Evolutionary conservation across 176 grass and related monocot species (phyloP), one percentile per base, ranked within the genome.

Genomic region (Rhynchospora tenuis): DNA sequence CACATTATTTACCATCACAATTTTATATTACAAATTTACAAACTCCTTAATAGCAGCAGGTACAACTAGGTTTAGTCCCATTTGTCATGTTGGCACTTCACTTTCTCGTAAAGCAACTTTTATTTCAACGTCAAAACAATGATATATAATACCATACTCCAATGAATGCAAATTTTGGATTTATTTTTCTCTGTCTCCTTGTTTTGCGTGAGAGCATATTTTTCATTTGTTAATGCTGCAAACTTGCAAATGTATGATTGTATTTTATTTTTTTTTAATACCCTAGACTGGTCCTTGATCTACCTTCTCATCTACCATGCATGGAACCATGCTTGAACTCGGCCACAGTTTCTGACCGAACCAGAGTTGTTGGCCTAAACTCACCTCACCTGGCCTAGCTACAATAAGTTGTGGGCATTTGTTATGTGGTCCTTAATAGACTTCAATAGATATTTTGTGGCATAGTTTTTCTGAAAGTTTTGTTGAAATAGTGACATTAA

Each of bases 291-390:
- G 71, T 74, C 71, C 71, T 45, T 73, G 3, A 16, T 58, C n/a
- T 68, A 19, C 65, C 31, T 43, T 68, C 31, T 31, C 29, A 74
- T 74, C 46, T 74, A 74, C 71, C 71, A 44, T 31, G 31, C 29
- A 50, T 74, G 27, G 71, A 74, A 24, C 70, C 45, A 7, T 26
- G 71, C 46, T 74, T 74, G 71, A 74, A 74, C 71, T 74, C 22
- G 0, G 12, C 22, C 42, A 74, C 22, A 27, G 45, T 74, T 74
- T 74, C 71, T 51, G 71, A 51, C 46, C 46, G 45, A 27, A 74
- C 71, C 22, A 74, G 14, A 77, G 26, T 77, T 55, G 50, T 77
- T 56, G 73, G 27, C 48, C 48, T 75, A 75, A 75, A 22, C 45
- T 76, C 33, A 43, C 61, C 61, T 71, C 43, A 54, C 23, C 23